Percentiles rank a stretch among this genome's conserved stretches.
phyloP scores from a whole-genome alignment of 441 rosid genomes.

The Mallotus japonicus region DNA sequence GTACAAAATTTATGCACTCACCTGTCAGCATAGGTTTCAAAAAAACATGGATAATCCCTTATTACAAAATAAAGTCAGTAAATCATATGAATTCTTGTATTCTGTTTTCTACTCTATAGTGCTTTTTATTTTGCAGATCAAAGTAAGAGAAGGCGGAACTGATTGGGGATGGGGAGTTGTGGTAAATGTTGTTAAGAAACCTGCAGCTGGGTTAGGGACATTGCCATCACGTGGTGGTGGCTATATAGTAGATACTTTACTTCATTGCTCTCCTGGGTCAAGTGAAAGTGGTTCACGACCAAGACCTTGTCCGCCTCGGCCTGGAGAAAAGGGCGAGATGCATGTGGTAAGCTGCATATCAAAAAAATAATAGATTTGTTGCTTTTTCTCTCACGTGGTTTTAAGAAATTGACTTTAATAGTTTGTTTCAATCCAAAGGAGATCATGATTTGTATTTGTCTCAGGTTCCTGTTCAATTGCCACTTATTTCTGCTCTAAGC shows the following conservation, averaged over 20 bases:
- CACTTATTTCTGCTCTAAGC: constrained; percentile 78
- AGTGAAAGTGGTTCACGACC: constrained; percentile 86
- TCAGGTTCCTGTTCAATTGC: constrained; percentile 94
- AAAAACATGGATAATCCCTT: not conserved
- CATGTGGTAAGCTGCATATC: constrained; percentile 79
- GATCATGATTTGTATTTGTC: constrained; percentile 29
- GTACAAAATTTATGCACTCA: not conserved
- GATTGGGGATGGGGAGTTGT: constrained; percentile 99
- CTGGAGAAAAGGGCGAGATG: constrained; percentile 99
- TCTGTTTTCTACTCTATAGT: constrained; percentile 10
- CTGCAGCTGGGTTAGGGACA: constrained; percentile 57
- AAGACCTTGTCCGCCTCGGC: constrained; percentile 87
- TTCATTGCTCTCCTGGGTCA: constrained; percentile 87
- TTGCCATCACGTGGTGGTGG: constrained; percentile 61
- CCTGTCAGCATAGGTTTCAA: not conserved
- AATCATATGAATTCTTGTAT: not conserved
- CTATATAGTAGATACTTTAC: constrained; percentile 90
- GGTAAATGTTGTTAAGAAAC: constrained; percentile 82
- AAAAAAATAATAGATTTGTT: not conserved
- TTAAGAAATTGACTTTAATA: not conserved
- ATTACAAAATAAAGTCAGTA: not conserved
- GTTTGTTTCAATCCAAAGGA: constrained; percentile 1
- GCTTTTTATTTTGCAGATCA: constrained; percentile 58
- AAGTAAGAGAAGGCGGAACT: constrained; percentile 90
- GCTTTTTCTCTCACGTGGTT: not conserved